phyloP scores from a whole-genome alignment of 345 rosid genomes.

The Pseudoturritis turrita region DNA sequence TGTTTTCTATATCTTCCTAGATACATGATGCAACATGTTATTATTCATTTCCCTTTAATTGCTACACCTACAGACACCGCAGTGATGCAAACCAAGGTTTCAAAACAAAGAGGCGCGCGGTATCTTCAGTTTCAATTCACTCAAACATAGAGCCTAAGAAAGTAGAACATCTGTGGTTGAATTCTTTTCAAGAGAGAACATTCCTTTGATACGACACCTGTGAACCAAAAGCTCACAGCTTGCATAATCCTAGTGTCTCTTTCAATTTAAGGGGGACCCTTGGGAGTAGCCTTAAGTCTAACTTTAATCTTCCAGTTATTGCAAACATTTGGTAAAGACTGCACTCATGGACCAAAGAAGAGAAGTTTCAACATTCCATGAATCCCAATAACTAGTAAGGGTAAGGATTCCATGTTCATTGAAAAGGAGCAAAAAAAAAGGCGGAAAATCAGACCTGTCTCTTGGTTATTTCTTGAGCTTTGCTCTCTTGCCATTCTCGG shows the following conservation, averaged over 20 bases:
- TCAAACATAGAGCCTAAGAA: neutral
- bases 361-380: neutral
- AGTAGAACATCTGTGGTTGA: neutral
- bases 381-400: neutral
- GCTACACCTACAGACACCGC: neutral
- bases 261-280: neutral
- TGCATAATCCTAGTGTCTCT: neutral
- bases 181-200: neutral
- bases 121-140: neutral
- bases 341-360: too few relatives aligned
- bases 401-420: neutral
- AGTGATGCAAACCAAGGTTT: neutral
- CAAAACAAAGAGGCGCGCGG: neutral
- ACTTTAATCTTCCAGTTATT: neutral
- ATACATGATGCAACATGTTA: conserved; percentile 15
- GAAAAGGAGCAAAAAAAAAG: neutral
- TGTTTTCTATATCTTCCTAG: conserved; percentile 91
- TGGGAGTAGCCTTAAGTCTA: neutral
- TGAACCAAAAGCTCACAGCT: neutral
- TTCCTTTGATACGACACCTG: neutral
- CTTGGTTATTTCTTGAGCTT: conserved; percentile 55
- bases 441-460: conserved; percentile 74
- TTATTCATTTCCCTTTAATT: neutral
- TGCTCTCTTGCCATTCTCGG: conserved; percentile 73
- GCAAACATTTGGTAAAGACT: neutral